Evolutionary conservation across 148 eudicot species (phyloP), one percentile per base, ranked within the genome.

Genomic region (Rhododendron kiyosumense): DNA sequence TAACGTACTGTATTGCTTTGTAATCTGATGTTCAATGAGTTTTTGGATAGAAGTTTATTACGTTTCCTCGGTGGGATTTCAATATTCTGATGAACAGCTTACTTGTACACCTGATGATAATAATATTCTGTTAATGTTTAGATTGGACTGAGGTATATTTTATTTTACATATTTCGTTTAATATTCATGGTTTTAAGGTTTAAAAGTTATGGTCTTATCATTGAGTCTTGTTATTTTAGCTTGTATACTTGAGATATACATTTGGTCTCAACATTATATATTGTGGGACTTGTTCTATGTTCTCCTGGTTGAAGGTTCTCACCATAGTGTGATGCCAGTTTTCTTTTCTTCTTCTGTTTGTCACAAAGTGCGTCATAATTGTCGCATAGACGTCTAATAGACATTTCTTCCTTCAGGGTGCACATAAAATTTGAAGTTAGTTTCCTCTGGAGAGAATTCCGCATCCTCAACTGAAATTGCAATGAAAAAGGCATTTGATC

Each of bases 401-500:
- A 24, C 36, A 7, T 61, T 86, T 46, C 7, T 86, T 78, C n/a
- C 34, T 5, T 78, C 71, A 48, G 77, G 76, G 20, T 46, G 5
- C 77, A n/a, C 57, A 65, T 46, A 36, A 15, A 32, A 20, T 38
- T 79, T 80, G 84, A n/a, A 52, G 74, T 49, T 38, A 74, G 30
- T 13, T 78, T 74, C 81, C 54, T 86, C 69, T 85, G 88, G 82
- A 85, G 82, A 83, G 86, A 75, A 81, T 78, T 65, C 78, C 20
- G 26, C 78, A 82, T 82, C 81, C 49, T 77, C 43, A 48, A 78
- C 85, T 83, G 46, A 85, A 73, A 69, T 26, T 87, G 87, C 92
- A 84, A 94, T 95, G 98, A 97, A 95, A 94, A 97, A 97, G 94
- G 98, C 96, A 7, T 90, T 97, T 85, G 98, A 90, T 91, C 98